These are phyloP conservation scores for Heliamphora pulchella DNA, from an alignment of 179 eudicot species.

Conservation along the genomic window DNA sequence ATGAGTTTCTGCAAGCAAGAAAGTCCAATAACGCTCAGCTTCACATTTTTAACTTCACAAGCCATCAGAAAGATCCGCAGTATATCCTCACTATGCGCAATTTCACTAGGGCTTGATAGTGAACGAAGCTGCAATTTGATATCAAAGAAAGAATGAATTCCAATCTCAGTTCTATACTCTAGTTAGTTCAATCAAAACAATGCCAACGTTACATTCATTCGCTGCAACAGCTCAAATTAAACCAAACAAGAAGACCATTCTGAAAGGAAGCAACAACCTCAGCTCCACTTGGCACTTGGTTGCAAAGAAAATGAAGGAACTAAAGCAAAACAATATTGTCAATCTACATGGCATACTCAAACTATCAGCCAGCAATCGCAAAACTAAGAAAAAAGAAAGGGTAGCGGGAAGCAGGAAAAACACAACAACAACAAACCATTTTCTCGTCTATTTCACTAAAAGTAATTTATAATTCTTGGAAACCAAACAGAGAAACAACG, in stretches of 20 bases:
- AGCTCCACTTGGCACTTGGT: not conserved
- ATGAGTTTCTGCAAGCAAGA: slow-evolving; percentile 95
- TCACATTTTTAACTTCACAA: slow-evolving; percentile 78
- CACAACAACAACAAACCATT: not conserved
- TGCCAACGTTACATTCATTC: not conserved
- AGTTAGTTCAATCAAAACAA: not conserved
- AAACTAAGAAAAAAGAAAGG: too few species aligned
- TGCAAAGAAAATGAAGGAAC: not conserved
- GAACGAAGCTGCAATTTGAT: slow-evolving; percentile 73
- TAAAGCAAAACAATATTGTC: not conserved
- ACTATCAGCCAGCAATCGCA: not conserved
- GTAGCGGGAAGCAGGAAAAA: too few species aligned
- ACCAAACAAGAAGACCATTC: not conserved
- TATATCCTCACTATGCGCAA: slow-evolving; percentile 87
- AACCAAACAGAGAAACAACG: not conserved
- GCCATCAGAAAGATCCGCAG: slow-evolving; percentile 93
- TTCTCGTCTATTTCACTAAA: not conserved
- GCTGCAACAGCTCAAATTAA: not conserved
- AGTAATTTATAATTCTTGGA: not conserved
- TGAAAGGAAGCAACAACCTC: slow-evolving; percentile 9
- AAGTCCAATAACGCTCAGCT: slow-evolving; percentile 89
- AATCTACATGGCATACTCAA: not conserved
- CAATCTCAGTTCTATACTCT: not conserved
- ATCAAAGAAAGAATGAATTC: slow-evolving; percentile 8
- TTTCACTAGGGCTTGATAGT: slow-evolving; percentile 81